Evolutionary conservation across 2,329 filamentous ascomycete species (phyloP), one percentile per base, ranked within the genome.

Genomic region (Lecanicillium sp.): DNA sequence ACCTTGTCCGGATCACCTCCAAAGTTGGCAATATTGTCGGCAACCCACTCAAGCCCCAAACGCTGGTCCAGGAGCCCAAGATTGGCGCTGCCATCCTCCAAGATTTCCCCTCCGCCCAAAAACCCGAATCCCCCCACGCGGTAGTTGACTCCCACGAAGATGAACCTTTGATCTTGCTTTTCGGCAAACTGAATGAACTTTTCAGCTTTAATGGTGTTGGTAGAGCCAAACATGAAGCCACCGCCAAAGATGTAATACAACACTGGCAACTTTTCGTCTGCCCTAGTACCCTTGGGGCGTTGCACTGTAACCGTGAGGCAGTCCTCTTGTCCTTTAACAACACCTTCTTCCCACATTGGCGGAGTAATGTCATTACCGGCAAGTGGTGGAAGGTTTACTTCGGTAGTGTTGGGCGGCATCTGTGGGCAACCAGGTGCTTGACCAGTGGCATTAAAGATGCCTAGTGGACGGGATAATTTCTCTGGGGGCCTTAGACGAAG

Each of bases 81-180:
- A 44, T 83, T 83, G 1, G 70, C 53, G 3, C 69, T 63, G 0
- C 74, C 75, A 43, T 77, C 73, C 4, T 60, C 60, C 4, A 71
- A 55, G 18, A 80, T 60, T 48, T 80, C 73, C 34, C 64, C 65
- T 1, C 75, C 75, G 0, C 70, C 64, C 44, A 81, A 46, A 52
- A 80, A 82, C 0, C 78, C 79, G 46, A 80, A 81, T 0, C 68
- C 74, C n/a, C 70, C 71, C 1, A 79, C 58, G 1, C 76, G 73
- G 55, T 83, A 83, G 52, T 81, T 82, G 44, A 82, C 71, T 0
- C 71, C 67, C 1, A 84, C 78, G 35, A 75, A 77, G 29, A 85
- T 60, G 37, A 83, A 67, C 0, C 75, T 72, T 51, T 79, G 73
- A 20, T 64, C 65, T 29, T 70, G 48, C 54, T 47, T 9, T 50